These are phyloP conservation scores for Fusarium tricinctum DNA, from an alignment of 2,329 filamentous ascomycete species.

Conservation along the genomic window DNA sequence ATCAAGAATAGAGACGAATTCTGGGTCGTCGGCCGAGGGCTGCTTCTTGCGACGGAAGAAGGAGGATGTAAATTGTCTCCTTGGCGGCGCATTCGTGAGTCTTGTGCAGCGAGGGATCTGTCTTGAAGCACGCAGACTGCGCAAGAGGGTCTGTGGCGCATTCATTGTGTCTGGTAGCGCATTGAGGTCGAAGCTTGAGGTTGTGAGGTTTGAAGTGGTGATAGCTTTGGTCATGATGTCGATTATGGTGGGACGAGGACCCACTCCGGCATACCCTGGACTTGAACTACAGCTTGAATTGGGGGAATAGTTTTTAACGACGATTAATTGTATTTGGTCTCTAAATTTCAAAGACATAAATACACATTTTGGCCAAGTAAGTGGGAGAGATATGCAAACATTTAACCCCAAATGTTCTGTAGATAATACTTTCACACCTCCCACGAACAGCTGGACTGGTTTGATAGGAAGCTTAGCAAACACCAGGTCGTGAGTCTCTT, in stretches of 20 bases:
- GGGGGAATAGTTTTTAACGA: not conserved
- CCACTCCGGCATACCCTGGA: slow-evolving; percentile 19
- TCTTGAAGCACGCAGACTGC: slow-evolving; percentile 44
- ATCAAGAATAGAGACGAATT: slow-evolving; percentile 89
- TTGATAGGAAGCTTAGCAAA: too few relatives aligned
- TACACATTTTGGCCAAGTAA: too few relatives aligned
- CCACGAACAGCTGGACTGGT: too few relatives aligned
- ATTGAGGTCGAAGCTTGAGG: slow-evolving; percentile 17
- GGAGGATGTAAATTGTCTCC: slow-evolving; percentile 39
- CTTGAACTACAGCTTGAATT: not conserved
- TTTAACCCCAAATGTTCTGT: too few relatives aligned
- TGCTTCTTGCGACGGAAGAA: slow-evolving; percentile 53
- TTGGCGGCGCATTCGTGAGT: slow-evolving; percentile 22
- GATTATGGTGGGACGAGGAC: slow-evolving; percentile 28
- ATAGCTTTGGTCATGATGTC: slow-evolving; percentile 34
- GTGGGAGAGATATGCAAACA: too few relatives aligned
- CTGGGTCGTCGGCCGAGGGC: slow-evolving; percentile 77
- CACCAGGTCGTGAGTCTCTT: too few relatives aligned
- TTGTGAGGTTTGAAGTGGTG: slow-evolving; percentile 2
- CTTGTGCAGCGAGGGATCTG: slow-evolving; percentile 28
- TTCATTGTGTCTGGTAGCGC: slow-evolving; percentile 48
- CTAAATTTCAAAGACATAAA: not conserved
- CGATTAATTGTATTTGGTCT: not conserved
- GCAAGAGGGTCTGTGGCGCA: slow-evolving; percentile 46
- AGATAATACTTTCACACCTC: too few relatives aligned